Evolutionary conservation across 2,329 filamentous ascomycete species (phyloP).

Genomic region (Ophiocordyceps unilateralis): DNA sequence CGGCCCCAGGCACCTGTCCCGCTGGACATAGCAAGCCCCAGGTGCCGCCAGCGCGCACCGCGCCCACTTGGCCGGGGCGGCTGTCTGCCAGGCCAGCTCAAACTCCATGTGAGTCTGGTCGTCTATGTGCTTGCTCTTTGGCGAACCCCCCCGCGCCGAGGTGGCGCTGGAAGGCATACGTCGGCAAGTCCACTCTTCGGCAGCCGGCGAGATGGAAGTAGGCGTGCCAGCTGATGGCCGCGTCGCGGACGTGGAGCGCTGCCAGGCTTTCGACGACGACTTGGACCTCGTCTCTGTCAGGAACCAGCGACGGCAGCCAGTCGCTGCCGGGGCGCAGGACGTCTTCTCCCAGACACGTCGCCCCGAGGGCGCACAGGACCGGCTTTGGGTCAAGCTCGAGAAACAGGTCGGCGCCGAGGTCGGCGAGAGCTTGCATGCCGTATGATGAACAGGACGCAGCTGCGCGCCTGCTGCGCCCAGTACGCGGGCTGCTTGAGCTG

Average conservation of each 20-base stretch:
- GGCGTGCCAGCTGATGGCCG: slow-evolving; percentile 12
- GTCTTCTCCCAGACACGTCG: slow-evolving; percentile 4
- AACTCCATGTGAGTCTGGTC: too few relatives aligned
- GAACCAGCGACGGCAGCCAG: slow-evolving; percentile 13
- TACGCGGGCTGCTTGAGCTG: slow-evolving; percentile 36
- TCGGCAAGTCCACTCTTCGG: slow-evolving; percentile 11
- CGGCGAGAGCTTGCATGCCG: slow-evolving; percentile 8
- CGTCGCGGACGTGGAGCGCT: slow-evolving; percentile 9
- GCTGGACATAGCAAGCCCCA: slow-evolving; percentile 2
- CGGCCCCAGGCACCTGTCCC: too few relatives aligned
- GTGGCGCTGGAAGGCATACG: slow-evolving; percentile 16
- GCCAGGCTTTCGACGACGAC: slow-evolving; percentile 5
- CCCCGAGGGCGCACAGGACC: slow-evolving; percentile 13
- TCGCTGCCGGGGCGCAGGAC: too few relatives aligned
- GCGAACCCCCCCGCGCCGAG: too few relatives aligned
- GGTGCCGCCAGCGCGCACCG: too few relatives aligned
- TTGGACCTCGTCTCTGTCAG: slow-evolving; percentile 3
- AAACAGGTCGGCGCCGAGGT: slow-evolving; percentile 10
- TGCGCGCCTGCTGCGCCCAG: slow-evolving; percentile 39
- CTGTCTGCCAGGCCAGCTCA: background rate
- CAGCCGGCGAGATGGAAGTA: slow-evolving; percentile 12
- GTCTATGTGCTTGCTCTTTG: too few relatives aligned
- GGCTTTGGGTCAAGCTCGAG: slow-evolving; percentile 13
- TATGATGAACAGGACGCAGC: slow-evolving; percentile 45
- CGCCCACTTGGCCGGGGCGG: too few relatives aligned